Base-by-base conservation (phyloP, 257 asterid species). In the Nicotiana noctiflora region DNA sequence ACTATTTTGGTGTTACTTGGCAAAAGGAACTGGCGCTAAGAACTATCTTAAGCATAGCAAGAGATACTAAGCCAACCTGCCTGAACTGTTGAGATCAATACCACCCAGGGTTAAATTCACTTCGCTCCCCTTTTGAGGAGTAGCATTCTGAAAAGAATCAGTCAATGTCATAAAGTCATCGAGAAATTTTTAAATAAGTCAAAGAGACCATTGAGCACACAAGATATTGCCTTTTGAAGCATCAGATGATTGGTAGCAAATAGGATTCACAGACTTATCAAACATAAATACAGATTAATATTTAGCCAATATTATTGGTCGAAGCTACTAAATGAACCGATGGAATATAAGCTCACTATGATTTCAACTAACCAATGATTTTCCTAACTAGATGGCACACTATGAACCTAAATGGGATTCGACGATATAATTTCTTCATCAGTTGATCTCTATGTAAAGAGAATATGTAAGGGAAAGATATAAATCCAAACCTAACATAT, bases 51-150 rank as follows among this genome's bases (percentile, higher is more conserved):
- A 85, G 70, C 49, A 79, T 76, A 62, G 49, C 49, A 46, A 70
- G 67, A 81, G 53, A 72, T 53, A 83, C 81, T 81, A 86, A 82
- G 84, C 95, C 92, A 90, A 96, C 99, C 99, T 96, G 94, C 98
- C 99, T 90, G 99, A 96, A 89, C 99, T 96, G 94, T 94, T 96
- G 90, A 96, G 98, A 85, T 96, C 99, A 84, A 96, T 96, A 82
- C 99, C 99, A 81, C 99, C 99, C 83, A 96, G 99, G 65, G 99
- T 96, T 87, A 94, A 88, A 87, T 96, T 96, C 76, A 88, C 97
- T 90, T 96, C 99, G 3, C 93, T 86, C 29, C 91, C 92, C 86
- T 90, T 96, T 83, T 87, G 97, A 81, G 97, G 94, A 81, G 85
- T 87, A 63, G 83, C 97, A 65, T 86, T 92, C 99, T 96, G 90